A percentile compares a stretch with the other conserved stretches of the same genome.
These are phyloP conservation scores for Rhizomucor pusillus DNA, from an alignment of 371 early-diverging fungal genomes.

Conservation along the genomic window DNA sequence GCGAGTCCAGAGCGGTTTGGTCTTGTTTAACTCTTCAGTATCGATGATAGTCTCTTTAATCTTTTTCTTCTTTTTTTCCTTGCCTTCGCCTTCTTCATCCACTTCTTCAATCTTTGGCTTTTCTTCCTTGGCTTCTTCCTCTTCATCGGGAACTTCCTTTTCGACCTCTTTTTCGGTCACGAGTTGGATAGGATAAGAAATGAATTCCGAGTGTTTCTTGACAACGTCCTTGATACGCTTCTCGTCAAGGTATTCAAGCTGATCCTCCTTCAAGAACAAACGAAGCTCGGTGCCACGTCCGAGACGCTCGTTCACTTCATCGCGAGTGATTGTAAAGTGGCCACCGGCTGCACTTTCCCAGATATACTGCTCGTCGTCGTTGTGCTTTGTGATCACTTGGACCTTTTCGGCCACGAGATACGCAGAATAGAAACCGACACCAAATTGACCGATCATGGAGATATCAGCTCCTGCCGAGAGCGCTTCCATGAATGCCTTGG, in stretches of 20 bases:
- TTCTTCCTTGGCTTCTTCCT: slow-evolving; percentile 35
- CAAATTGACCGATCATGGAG: slow-evolving; percentile 90
- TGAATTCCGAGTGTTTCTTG: slow-evolving; percentile 83
- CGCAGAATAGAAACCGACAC: slow-evolving; percentile 90
- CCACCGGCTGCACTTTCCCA: slow-evolving; percentile 71
- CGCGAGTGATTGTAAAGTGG: slow-evolving; percentile 73
- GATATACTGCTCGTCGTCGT: slow-evolving; percentile 68
- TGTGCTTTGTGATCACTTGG: slow-evolving; percentile 80
- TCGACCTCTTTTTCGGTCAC: slow-evolving; percentile 57
- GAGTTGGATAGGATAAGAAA: slow-evolving; percentile 60
- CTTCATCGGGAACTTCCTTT: slow-evolving; percentile 85
- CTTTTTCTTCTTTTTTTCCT: slow-evolving; percentile 52
- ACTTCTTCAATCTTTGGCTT: slow-evolving; percentile 46
- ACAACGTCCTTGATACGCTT: slow-evolving; percentile 62
- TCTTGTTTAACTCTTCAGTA: slow-evolving; percentile 72
- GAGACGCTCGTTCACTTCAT: slow-evolving; percentile 63
- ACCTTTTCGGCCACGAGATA: slow-evolving; percentile 84
- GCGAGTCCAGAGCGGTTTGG: slow-evolving; percentile 94
- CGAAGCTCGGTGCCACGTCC: slow-evolving; percentile 78
- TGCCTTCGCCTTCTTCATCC: slow-evolving; percentile 49
- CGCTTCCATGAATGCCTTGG: slow-evolving; percentile 55
- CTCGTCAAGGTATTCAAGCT: slow-evolving; percentile 58
- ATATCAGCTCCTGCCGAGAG: slow-evolving; percentile 53
- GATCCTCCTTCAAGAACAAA: slow-evolving; percentile 79
- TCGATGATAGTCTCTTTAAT: slow-evolving; percentile 50